These are phyloP conservation scores for Multifurca ochricompacta DNA, from an alignment of 768 basidiomycete species.

Conservation along the genomic window DNA sequence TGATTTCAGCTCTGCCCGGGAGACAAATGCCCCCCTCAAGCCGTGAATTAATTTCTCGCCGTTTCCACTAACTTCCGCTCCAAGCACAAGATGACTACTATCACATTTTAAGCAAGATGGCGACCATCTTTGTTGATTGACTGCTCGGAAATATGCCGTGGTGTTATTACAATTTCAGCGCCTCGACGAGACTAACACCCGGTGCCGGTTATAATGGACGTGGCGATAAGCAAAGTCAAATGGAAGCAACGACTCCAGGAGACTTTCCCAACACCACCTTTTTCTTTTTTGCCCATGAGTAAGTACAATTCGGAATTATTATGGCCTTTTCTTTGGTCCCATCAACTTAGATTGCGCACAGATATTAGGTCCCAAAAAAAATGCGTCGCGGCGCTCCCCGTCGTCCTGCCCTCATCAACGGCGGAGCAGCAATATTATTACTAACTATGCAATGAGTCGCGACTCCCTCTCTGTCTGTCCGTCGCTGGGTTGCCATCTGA, in stretches of 20 bases:
- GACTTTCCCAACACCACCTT: background rate
- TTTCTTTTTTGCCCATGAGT: background rate
- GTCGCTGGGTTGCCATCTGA: background rate
- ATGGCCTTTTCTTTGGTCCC: background rate
- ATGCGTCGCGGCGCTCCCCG: background rate
- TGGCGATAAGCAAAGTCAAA: constrained; percentile 8
- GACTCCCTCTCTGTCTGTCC: background rate
- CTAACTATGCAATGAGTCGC: background rate
- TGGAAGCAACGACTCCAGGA: constrained; percentile 5
- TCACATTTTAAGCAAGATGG: constrained; percentile 3
- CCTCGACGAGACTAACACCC: background rate
- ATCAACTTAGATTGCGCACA: background rate
- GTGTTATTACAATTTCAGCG: background rate
- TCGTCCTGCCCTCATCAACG: background rate
- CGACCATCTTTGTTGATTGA: constrained; percentile 1
- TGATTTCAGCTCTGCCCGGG: background rate
- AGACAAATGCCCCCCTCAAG: background rate
- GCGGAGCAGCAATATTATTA: background rate
- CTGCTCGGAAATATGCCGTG: background rate
- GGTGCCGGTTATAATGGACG: constrained; percentile 6
- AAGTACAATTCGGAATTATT: background rate
- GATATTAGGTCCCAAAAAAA: background rate
- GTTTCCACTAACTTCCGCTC: background rate
- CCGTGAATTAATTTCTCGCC: background rate
- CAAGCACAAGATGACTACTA: background rate